These are phyloP conservation scores for Colletotrichum somersetense DNA, from an alignment of 2,329 filamentous ascomycete species.

Conservation along the genomic window DNA sequence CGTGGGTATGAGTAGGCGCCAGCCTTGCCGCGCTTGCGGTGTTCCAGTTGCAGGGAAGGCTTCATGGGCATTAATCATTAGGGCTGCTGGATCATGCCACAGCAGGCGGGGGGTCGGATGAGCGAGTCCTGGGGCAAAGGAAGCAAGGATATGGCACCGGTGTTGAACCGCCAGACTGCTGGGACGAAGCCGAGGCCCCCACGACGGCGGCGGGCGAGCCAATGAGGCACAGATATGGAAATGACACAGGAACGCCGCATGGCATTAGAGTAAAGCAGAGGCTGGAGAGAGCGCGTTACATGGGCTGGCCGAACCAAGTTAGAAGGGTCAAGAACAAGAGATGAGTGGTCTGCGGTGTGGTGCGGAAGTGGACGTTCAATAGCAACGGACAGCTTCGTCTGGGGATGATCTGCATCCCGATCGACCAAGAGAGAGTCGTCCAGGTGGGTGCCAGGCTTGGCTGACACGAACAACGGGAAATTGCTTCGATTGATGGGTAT, in stretches of 20 bases:
- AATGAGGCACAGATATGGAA: slow-evolving; percentile 27
- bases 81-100: slow-evolving; percentile 35
- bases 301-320: not conserved
- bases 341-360: not conserved
- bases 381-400: slow-evolving; percentile 12
- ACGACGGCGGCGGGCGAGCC: slow-evolving; percentile 27
- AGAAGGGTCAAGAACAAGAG: not conserved
- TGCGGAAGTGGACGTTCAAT: slow-evolving; percentile 6
- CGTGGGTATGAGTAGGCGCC: slow-evolving; percentile 53
- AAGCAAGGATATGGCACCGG: not conserved
- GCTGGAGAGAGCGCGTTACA: slow-evolving; percentile 25
- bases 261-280: slow-evolving; percentile 21
- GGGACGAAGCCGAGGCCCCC: slow-evolving; percentile 18
- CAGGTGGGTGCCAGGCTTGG: too few relatives aligned
- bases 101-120: slow-evolving; percentile 21
- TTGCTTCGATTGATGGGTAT: not conserved
- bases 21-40: slow-evolving; percentile 46
- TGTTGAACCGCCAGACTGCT: slow-evolving; percentile 20
- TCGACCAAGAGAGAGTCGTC: not conserved
- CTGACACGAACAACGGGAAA: not conserved
- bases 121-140: not conserved
- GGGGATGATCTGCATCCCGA: slow-evolving; percentile 11
- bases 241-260: slow-evolving; percentile 38
- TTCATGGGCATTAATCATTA: slow-evolving; percentile 9
- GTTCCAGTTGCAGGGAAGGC: slow-evolving; percentile 19